Conservation (phyloP, 2,329 filamentous ascomycete genomes). For the Claviceps pazoutovae region DNA sequence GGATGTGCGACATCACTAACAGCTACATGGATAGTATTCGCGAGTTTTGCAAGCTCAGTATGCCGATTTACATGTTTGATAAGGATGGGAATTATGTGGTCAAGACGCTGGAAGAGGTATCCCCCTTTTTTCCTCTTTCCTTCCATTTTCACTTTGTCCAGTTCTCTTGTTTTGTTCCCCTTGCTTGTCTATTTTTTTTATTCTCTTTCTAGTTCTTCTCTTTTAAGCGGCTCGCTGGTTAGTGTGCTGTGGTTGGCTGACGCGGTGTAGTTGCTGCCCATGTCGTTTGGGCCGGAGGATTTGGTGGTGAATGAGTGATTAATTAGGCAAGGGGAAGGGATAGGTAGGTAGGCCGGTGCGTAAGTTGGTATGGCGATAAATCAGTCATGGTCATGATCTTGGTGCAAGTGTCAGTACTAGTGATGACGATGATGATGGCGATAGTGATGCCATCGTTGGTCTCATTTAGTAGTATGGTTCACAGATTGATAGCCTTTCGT, state of each 20-base stretch:
- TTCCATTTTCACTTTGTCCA: too few species aligned
- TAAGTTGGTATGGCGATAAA: too few species aligned
- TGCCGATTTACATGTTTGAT: constrained; percentile 87
- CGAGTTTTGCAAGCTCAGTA: constrained; percentile 55
- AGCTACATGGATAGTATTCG: constrained; percentile 42
- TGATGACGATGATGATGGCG: too few species aligned
- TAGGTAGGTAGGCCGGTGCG: too few species aligned
- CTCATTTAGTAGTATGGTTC: too few species aligned
- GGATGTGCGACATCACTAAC: constrained; percentile 6
- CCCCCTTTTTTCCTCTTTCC: constrained; percentile 9
- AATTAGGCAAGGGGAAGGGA: too few species aligned
- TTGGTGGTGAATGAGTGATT: constrained; percentile 16
- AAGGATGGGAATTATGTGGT: constrained; percentile 60
- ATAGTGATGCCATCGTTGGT: too few species aligned
- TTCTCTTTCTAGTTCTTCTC: neutral
- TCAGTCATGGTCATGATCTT: too few species aligned
- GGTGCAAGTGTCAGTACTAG: too few species aligned
- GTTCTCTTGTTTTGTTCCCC: too few species aligned
- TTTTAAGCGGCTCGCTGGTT: neutral
- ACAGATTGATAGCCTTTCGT: too few species aligned
- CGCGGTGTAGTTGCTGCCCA: constrained; percentile 43
- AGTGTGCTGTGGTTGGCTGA: constrained; percentile 3
- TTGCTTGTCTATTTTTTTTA: too few species aligned
- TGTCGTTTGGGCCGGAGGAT: constrained; percentile 53
- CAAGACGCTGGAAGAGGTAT: constrained; percentile 52